Evolutionary conservation across 805 yeast genomes (phyloP), one percentile per base, ranked within the genome.

Genomic region (Blastobotrys terrestris): DNA sequence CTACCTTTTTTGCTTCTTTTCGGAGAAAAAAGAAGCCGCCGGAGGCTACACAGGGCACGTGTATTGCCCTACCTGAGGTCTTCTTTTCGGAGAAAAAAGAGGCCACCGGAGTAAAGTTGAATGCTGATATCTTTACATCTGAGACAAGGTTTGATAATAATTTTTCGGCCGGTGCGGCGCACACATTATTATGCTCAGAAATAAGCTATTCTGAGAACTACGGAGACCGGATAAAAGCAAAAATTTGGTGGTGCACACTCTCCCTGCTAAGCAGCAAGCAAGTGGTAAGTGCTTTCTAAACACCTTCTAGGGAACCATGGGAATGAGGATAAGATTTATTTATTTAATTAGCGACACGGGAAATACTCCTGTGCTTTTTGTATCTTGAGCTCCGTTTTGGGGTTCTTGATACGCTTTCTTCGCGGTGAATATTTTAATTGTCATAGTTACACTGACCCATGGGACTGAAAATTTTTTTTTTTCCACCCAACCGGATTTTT

Each of bases 381-480:
- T 42, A 43, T 31, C 22, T 18, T n/a, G 20, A 22, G 14, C 53
- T n/a, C 47, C 53, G 54, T 54, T 46, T 54, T 54, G 56, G 52
- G 20, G 40, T 14, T 31, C 31, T n/a, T 15, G 3, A 5, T 15
- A 15, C 39, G 48, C 40, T 31, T 19, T 18, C n/a, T 44, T 44
- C 51, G 59, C 50, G 14, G 31, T 56, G 59, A 56, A 46, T 49
- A 49, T 14, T 45, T 48, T 52, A 43, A 46, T 53, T 46, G 60
- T 58, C 60, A 58, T 58, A 58, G 60, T 58, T 58, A 58, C 60
- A 58, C 60, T 56, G 60, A 56, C 56, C 53, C 35, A 15, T 45
- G n/a, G 15, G 26, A 48, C 16, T 26, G 8, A 40, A 48, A 31
- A 2, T 46, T 14, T 18, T 46, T 21, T 40, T 48, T 40, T 39